Conservation (phyloP, 2,329 filamentous ascomycete genomes). For the Camptophora hylomeconis region DNA sequence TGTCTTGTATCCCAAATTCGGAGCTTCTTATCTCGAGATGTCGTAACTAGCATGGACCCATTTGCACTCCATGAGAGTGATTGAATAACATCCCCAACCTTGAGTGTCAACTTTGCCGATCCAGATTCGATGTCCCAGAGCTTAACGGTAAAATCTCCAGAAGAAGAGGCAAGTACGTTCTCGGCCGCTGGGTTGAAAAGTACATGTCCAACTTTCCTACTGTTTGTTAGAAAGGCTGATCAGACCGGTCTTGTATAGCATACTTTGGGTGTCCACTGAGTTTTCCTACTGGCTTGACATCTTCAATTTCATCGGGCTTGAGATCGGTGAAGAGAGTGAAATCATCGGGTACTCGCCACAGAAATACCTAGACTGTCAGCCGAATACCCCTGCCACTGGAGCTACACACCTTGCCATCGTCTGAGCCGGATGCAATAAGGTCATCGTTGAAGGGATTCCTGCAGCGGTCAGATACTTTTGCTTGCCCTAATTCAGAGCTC, state of each 20-base stretch:
- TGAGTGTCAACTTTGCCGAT: slow-evolving; percentile 60
- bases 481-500: slow-evolving; percentile 19
- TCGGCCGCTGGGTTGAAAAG: slow-evolving; percentile 95
- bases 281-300: slow-evolving; percentile 70
- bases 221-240: slow-evolving; percentile 10
- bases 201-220: slow-evolving; percentile 91
- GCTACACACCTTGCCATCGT: slow-evolving; percentile 68
- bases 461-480: slow-evolving; percentile 6
- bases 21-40: slow-evolving; percentile 94
- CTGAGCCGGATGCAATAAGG: slow-evolving; percentile 82
- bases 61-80: slow-evolving; percentile 91
- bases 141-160: slow-evolving; percentile 89
- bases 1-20: slow-evolving; percentile 95
- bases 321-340: slow-evolving; percentile 77
- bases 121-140: slow-evolving; percentile 85
- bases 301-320: slow-evolving; percentile 58
- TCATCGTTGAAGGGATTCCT: slow-evolving; percentile 96
- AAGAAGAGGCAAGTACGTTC: slow-evolving; percentile 87
- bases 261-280: slow-evolving; percentile 78
- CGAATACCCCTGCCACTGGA: slow-evolving; percentile 6
- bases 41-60: slow-evolving; percentile 76
- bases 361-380: slow-evolving; percentile 49
- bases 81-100: slow-evolving; percentile 84
- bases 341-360: slow-evolving; percentile 85
- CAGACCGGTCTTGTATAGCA: slow-evolving; percentile 15